A percentile compares a stretch with the other conserved stretches of the same genome.
phyloP scores from a whole-genome alignment of 495 filamentous ascomycete genomes.

The Xylaria castorea region DNA sequence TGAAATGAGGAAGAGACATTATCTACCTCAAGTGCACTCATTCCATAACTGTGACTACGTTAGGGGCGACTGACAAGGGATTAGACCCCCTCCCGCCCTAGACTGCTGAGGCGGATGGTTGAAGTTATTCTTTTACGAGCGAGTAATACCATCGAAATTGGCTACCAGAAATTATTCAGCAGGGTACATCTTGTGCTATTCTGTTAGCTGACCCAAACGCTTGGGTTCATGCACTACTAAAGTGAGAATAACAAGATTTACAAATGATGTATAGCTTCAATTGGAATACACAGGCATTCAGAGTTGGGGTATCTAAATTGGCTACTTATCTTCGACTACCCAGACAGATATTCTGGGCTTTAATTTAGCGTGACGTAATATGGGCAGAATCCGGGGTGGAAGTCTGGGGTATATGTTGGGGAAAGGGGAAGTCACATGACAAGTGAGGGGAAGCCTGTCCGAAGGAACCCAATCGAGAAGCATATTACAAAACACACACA shows the following conservation, averaged over 20 bases:
- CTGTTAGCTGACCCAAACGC: neutral
- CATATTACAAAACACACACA: slow-evolving; percentile 16
- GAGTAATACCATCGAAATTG: neutral
- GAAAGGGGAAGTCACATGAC: slow-evolving; percentile 19
- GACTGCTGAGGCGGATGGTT: neutral
- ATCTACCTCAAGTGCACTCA: no score
- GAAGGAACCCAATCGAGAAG: slow-evolving; percentile 9
- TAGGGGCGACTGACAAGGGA: no score
- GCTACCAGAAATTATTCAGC: neutral
- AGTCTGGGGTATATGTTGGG: slow-evolving; percentile 30
- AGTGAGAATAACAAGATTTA: neutral
- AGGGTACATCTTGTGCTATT: neutral
- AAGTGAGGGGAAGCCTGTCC: slow-evolving; percentile 15
- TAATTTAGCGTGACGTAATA: neutral
- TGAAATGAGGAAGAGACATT: no score
- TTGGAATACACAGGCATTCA: neutral
- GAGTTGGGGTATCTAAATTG: neutral
- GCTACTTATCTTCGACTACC: neutral
- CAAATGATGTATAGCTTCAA: neutral
- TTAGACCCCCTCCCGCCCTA: neutral
- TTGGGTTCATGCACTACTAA: neutral
- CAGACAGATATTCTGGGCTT: neutral
- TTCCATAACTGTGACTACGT: no score
- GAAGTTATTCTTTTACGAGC: neutral
- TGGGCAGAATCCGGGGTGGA: neutral